Percentiles rank a stretch among this genome's conserved stretches.
Conservation (phyloP, 805 yeast species). For the Wickerhamomyces subpelliculosus region DNA sequence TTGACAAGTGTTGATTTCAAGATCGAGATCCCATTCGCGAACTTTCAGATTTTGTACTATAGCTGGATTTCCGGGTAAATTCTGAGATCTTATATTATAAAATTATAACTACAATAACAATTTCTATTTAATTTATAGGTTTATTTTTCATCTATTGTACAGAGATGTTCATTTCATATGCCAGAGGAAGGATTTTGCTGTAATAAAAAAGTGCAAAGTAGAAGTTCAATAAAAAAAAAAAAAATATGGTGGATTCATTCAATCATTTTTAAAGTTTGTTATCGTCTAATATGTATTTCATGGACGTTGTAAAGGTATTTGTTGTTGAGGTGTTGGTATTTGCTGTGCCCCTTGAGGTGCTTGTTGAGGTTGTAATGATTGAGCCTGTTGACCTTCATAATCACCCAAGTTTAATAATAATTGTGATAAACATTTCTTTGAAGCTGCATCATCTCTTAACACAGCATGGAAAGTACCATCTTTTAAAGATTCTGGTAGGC, state of each 20-base stretch:
- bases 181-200: too few relatives aligned
- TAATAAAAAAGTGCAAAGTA: too few relatives aligned
- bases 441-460: slow-evolving; percentile 79
- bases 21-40: not conserved
- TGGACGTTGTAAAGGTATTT: not conserved
- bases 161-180: too few relatives aligned
- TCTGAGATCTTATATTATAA: too few relatives aligned
- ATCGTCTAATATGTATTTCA: not conserved
- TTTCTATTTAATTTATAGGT: too few relatives aligned
- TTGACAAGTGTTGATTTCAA: slow-evolving; percentile 1
- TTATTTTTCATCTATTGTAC: too few relatives aligned
- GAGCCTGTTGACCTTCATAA: slow-evolving; percentile 16
- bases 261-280: not conserved
- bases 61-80: not conserved
- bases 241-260: not conserved
- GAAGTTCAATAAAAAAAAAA: too few relatives aligned
- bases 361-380: not conserved
- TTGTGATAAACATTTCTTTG: slow-evolving; percentile 83
- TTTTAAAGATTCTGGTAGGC: slow-evolving; percentile 79
- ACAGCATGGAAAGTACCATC: slow-evolving; percentile 80
- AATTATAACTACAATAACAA: too few relatives aligned
- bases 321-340: not conserved
- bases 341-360: not conserved
- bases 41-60: too few relatives aligned
- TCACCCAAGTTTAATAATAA: slow-evolving; percentile 61